Evolutionary conservation across 2,329 filamentous ascomycete species (phyloP), one percentile per base, ranked within the genome.

Genomic region (Trichoderma afroharzianum): DNA sequence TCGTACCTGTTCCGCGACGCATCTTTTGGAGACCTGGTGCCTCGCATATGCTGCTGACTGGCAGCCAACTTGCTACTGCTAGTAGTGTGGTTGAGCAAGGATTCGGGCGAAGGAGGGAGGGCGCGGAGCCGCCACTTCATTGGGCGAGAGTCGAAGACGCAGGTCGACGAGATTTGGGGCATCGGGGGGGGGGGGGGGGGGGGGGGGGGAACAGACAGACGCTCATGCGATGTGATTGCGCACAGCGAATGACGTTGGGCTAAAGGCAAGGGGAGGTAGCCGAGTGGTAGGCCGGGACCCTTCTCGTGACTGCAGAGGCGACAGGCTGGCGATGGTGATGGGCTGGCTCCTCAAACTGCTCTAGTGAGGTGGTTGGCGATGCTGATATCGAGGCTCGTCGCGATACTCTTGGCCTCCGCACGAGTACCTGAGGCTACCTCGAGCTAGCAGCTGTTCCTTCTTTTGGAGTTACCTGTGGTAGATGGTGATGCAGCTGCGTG

Each of bases 201-300:
- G 55, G 66, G 39, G 55, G 36, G 14, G 36, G 18, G 36, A n/a
- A n/a, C n/a, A n/a, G 15, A 39, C n/a, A 50, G 50, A 43, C 53
- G 55, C 66, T 68, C 70, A 71, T 71, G 70, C 63, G 63, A 59
- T 71, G 68, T 59, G 62, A 66, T 66, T 64, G 68, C 68, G 62
- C 39, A 43, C 58, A 62, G 70, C 57, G 47, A 66, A 61, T 58
- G 70, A 36, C 43, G 57, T 14, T 59, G 32, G 33, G 50, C 18
- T n/a, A 53, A 63, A 18, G 47, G 5, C 32, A 69, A 63, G 66
- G 71, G 66, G 43, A 70, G 59, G 66, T 55, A 72, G 58, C 70
- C 70, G 70, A 71, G 70, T 71, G 70, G 63, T 30, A 63, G 70
- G 47, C 28, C 24, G 36, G 36, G 36, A 8, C 15, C 15, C 24